Percentiles rank a stretch among this genome's conserved stretches.
phyloP scores from a whole-genome alignment of 2,329 filamentous ascomycete genomes.

The Penicillium sp. region DNA sequence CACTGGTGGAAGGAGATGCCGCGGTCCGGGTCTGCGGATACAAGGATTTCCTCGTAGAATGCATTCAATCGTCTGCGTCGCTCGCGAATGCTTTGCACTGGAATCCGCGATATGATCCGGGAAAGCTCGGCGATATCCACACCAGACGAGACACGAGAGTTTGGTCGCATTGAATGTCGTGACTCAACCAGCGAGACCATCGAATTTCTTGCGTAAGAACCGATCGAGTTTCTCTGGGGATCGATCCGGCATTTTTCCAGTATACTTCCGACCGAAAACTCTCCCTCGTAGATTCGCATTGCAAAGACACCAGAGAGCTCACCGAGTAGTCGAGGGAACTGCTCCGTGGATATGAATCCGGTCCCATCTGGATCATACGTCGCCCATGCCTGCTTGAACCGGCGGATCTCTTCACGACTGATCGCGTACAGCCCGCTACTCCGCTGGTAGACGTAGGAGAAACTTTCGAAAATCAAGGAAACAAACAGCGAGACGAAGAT shows the following conservation, averaged over 20 bases:
- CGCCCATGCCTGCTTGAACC: conserved; percentile 98
- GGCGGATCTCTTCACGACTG: conserved; percentile 87
- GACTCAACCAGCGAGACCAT: conserved; percentile 17
- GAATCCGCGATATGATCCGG: conserved; percentile 67
- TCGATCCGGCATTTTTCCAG: conserved; percentile 76
- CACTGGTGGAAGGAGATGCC: conserved; percentile 91
- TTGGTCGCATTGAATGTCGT: conserved; percentile 10
- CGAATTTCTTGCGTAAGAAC: conserved; percentile 36
- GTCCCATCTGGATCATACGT: conserved; percentile 89
- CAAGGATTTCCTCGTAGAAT: conserved; percentile 97
- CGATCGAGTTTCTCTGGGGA: conserved; percentile 29
- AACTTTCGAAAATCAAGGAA: conserved; percentile 97
- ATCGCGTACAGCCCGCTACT: conserved; percentile 89
- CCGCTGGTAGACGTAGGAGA: conserved; percentile 97
- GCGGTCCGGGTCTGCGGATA: conserved; percentile 82
- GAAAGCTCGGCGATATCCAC: conserved; percentile 76
- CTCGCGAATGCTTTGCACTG: conserved; percentile 69
- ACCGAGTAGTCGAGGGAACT: conserved; percentile 79
- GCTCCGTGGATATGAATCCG: conserved; percentile 85
- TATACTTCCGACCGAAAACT: conserved; percentile 81
- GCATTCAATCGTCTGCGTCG: conserved; percentile 78
- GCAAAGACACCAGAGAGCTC: conserved; percentile 93
- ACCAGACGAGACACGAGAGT: conserved; percentile 47
- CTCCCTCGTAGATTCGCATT: conserved; percentile 92
- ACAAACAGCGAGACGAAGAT: conserved; percentile 98